Base-by-base conservation (phyloP, 441 rosid genomes). In the Erodium texanum region DNA sequence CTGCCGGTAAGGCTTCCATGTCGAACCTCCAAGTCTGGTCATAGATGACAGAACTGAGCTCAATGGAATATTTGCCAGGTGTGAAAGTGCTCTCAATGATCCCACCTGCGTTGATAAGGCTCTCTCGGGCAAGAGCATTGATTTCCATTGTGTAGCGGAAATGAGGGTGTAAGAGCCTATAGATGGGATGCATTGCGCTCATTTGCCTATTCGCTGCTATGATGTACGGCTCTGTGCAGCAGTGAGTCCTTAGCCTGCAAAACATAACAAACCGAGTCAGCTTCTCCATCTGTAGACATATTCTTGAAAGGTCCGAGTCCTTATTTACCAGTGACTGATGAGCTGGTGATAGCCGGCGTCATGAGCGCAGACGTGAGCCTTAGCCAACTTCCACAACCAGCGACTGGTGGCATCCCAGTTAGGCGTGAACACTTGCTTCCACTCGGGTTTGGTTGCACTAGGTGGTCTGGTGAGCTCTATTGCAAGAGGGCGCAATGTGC, bases 331-430 rank as follows among this genome's bases (percentile, higher is more conserved):
- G 72, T 93, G 98, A 77, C 91, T 92, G 41, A 86, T 84, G 32
- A 90, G 93, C 70, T 93, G 97, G 75, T 93, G 97, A 62, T 75
- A 70, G 65, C 96, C 96, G 3, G 97, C 84, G 74, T 93, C 97
- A 36, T 85, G 83, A 24, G 89, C 91, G 3, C 83, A 86, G 0
- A 78, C 98, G 67, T 86, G 90, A 73, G 97, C 97, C 69, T 93
- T 93, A 11, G 98, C 93, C 36, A 93, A 79, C 62, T 89, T 88
- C 98, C 98, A 93, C 36, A 89, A 68, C 14, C 86, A 80, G 76
- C 83, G 82, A 73, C 82, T 86, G 0, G 83, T 73, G 0, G 90
- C 95, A 10, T 78, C 65, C 62, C 75, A 81, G 23, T 85, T 84
- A 2, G 95, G 95, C 36, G 83, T 87, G 70, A 85, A 93, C 69